A percentile compares a stretch with the other conserved stretches of the same genome.
Evolutionary conservation across 306 rosid species (phyloP).

Genomic region (Phaseolus lunatus): DNA sequence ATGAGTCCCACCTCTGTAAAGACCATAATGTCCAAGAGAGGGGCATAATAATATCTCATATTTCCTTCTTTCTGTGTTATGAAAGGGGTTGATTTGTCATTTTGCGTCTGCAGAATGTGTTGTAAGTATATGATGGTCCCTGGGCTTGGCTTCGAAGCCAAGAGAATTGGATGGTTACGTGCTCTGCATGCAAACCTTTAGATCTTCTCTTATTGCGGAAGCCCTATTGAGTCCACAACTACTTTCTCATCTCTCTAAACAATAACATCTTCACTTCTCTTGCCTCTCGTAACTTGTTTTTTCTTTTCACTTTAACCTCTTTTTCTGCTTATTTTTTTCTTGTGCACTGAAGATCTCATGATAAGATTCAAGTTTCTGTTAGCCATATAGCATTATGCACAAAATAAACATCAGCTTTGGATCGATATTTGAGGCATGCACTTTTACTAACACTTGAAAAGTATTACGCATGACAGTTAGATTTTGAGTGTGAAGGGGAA

Average conservation of each 20-base stretch:
- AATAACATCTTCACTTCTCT: constrained; percentile 9
- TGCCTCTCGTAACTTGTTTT: constrained; percentile 31
- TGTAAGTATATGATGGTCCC: constrained; percentile 43
- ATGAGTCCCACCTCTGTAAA: constrained; percentile 28
- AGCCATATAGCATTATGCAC: too few species aligned
- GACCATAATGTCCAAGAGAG: constrained; percentile 39
- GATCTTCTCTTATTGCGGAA: constrained; percentile 36
- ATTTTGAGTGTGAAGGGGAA: neutral
- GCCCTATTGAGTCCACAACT: too few species aligned
- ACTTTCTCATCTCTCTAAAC: constrained; percentile 22
- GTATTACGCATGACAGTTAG: too few species aligned
- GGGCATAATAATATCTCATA: neutral
- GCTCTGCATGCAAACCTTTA: constrained; percentile 65
- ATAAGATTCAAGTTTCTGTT: neutral
- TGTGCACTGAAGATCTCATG: neutral
- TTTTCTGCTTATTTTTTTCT: constrained; percentile 7
- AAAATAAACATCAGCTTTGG: too few species aligned
- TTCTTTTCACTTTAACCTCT: neutral
- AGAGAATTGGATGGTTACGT: constrained; percentile 67
- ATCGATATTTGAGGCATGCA: too few species aligned
- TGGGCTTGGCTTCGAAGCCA: constrained; percentile 67
- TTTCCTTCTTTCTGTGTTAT: neutral
- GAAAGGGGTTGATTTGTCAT: constrained; percentile 41
- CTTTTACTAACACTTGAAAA: too few species aligned
- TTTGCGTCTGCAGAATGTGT: constrained; percentile 25